These are phyloP conservation scores for Platanthera zijinensis DNA, from an alignment of 106 monocot species.

Conservation along the genomic window DNA sequence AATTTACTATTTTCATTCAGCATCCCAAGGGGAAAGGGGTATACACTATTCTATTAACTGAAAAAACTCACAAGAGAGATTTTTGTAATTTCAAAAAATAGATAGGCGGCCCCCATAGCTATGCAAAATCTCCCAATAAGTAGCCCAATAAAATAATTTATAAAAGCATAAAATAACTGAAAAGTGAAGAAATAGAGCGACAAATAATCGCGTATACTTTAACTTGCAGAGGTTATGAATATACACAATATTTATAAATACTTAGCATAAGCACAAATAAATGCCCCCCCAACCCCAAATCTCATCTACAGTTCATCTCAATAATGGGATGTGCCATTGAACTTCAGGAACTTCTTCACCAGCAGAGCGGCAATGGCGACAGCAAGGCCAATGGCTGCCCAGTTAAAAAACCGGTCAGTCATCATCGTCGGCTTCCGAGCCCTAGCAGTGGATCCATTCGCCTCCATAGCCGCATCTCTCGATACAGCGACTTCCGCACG, in stretches of 20 bases:
- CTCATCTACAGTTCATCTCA: constrained; percentile 18
- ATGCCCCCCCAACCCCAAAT: neutral
- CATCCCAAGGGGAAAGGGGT: too few relatives aligned
- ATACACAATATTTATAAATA: neutral
- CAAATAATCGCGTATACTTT: neutral
- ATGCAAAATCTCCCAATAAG: too few relatives aligned
- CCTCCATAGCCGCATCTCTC: constrained; percentile 7
- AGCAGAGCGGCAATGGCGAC: constrained; percentile 57
- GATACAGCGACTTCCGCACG: constrained; percentile 35
- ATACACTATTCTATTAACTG: too few relatives aligned
- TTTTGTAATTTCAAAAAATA: too few relatives aligned
- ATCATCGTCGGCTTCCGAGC: constrained; percentile 19
- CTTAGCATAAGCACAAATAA: neutral
- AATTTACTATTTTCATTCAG: too few relatives aligned
- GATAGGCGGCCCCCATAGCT: too few relatives aligned
- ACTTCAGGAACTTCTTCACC: constrained; percentile 74
- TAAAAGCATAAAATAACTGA: too few relatives aligned
- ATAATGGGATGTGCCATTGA: constrained; percentile 29
- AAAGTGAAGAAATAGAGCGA: too few relatives aligned
- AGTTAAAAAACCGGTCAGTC: constrained; percentile 52
- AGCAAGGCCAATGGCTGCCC: constrained; percentile 59
- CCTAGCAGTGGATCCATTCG: neutral
- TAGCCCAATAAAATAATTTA: too few relatives aligned
- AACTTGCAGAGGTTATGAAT: neutral
- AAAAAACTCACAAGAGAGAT: too few relatives aligned